These are phyloP conservation scores for Kwoniella sp. DNA, from an alignment of 768 basidiomycete species.

Conservation along the genomic window DNA sequence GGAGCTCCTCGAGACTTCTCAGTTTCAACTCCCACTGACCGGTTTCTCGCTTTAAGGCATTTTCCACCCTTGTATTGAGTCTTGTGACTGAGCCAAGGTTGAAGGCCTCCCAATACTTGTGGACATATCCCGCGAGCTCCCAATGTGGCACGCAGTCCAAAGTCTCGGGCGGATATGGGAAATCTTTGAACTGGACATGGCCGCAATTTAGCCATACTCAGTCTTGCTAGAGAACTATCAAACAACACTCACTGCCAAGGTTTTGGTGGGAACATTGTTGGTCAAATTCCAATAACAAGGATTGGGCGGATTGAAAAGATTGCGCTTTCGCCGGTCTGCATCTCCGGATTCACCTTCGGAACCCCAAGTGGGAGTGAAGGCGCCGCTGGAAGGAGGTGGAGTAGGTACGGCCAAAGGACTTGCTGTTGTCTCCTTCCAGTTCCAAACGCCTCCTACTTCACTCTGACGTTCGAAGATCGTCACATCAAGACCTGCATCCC, in stretches of 20 bases:
- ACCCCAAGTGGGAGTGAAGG: constrained; percentile 22
- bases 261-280: constrained; percentile 38
- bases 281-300: constrained; percentile 33
- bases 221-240: too few relatives aligned
- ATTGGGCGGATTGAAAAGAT: constrained; percentile 34
- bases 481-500: constrained; percentile 35
- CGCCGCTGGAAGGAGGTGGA: constrained; percentile 33
- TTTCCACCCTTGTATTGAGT: constrained; percentile 61
- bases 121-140: constrained; percentile 57
- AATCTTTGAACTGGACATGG: constrained; percentile 21
- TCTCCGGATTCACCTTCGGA: constrained; percentile 2
- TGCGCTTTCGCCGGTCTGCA: constrained; percentile 4
- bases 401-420: constrained; percentile 27
- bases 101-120: constrained; percentile 58
- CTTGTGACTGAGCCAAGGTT: constrained; percentile 57
- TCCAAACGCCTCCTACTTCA: constrained; percentile 37
- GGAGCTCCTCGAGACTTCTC: neutral
- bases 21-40: constrained; percentile 9
- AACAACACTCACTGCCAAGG: constrained; percentile 25
- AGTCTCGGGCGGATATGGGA: constrained; percentile 20
- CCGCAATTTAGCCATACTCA: too few relatives aligned
- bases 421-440: constrained; percentile 17
- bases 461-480: constrained; percentile 37
- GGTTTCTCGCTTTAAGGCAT: constrained; percentile 54
- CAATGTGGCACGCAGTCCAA: constrained; percentile 44